Evolutionary conservation across 2,329 filamentous ascomycete genomes (phyloP).

Genomic region (Penicillium sp.): DNA sequence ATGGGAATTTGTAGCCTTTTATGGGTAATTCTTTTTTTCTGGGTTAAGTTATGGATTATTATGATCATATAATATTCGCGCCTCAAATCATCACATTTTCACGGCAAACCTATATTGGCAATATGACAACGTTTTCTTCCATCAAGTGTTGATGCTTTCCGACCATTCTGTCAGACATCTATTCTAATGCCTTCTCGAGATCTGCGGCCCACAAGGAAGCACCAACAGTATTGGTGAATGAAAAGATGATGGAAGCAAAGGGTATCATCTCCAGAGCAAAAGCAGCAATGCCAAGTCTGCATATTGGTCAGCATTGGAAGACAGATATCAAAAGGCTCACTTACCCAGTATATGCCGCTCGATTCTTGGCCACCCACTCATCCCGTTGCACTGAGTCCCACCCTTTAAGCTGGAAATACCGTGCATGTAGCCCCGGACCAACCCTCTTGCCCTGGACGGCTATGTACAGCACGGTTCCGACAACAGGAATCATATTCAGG

Average conservation of each 20-base stretch:
- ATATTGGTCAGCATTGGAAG: conserved; percentile 15
- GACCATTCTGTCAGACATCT: neutral
- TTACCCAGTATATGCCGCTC: conserved; percentile 78
- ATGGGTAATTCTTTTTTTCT: neutral
- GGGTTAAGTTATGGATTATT: neutral
- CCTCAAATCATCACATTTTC: neutral
- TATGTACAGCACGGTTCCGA: conserved; percentile 81
- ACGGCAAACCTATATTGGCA: neutral
- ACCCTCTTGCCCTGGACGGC: conserved; percentile 66
- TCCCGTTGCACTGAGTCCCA: conserved; percentile 68
- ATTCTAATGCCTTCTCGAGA: conserved; percentile 59
- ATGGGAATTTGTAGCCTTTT: neutral
- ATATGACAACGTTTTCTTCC: neutral
- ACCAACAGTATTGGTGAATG: conserved; percentile 88
- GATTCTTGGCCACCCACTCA: conserved; percentile 68
- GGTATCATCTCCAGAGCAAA: conserved; percentile 84
- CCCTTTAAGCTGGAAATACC: conserved; percentile 91
- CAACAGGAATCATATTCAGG: conserved; percentile 87
- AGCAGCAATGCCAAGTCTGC: conserved; percentile 69
- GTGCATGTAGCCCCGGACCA: conserved; percentile 55
- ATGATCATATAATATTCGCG: neutral
- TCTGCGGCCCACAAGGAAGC: conserved; percentile 94
- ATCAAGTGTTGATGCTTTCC: neutral
- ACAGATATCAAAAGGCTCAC: conserved; percentile 31
- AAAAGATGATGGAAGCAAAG: conserved; percentile 76